Conservation (phyloP, 192 early-diverging fungal genomes). For the Coemansia sp. region DNA sequence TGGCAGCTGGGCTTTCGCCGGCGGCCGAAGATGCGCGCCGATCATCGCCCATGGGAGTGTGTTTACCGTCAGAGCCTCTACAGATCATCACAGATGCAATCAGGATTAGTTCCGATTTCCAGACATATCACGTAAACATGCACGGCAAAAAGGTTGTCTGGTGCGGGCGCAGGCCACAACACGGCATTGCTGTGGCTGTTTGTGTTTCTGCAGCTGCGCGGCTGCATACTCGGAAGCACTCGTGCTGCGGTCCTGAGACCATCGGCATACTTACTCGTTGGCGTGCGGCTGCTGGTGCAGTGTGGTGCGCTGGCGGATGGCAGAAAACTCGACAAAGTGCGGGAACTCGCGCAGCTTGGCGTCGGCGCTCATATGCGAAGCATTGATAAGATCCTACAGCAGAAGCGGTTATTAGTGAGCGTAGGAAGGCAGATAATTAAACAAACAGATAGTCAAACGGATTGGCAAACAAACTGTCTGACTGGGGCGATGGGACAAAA, state of each 20-base stretch:
- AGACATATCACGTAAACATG: neutral
- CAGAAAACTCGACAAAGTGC: conserved; percentile 42
- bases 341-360: conserved; percentile 56
- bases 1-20: conserved; percentile 8
- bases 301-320: conserved; percentile 39
- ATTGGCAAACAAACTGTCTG: too few species aligned
- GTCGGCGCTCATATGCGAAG: conserved; percentile 48
- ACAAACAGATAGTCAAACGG: too few species aligned
- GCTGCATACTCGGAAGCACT: neutral
- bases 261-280: conserved; percentile 41
- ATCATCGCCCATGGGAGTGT: conserved; percentile 32
- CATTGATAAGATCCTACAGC: conserved; percentile 51
- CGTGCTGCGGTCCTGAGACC: neutral
- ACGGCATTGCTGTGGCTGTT: neutral
- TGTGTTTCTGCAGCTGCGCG: neutral
- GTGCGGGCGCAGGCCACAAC: neutral
- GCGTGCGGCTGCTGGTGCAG: conserved; percentile 17
- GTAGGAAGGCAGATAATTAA: neutral
- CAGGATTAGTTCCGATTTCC: conserved; percentile 3
- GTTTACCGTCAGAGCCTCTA: conserved; percentile 38
- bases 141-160: neutral
- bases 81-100: conserved; percentile 1
- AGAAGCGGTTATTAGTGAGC: neutral
- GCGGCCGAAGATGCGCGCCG: conserved; percentile 13
- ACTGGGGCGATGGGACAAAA: neutral